A percentile compares a stretch with the other conserved stretches of the same genome.
Conservation (phyloP, 179 eudicot species). For the Spergularia azorica region DNA sequence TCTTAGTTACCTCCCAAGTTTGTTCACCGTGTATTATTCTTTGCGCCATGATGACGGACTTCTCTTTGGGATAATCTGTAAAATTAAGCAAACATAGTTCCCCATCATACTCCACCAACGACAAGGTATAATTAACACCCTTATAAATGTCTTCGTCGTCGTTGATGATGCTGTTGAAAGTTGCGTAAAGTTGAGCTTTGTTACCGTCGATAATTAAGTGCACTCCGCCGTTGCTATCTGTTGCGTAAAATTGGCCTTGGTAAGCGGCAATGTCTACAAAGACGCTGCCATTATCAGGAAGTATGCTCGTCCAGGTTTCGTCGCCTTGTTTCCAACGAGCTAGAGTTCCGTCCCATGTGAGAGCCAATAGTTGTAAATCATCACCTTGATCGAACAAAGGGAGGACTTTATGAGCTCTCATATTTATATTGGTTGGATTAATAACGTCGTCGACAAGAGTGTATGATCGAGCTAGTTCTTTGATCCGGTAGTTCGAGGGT, state of each 20-base stretch:
- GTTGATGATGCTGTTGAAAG: too few relatives aligned
- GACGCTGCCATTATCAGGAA: background rate
- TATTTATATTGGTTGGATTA: too few relatives aligned
- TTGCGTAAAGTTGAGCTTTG: too few relatives aligned
- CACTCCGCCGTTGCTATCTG: background rate
- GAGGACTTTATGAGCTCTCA: background rate
- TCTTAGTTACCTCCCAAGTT: too few relatives aligned
- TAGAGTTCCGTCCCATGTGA: background rate
- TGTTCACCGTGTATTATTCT: too few relatives aligned
- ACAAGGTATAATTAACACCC: too few relatives aligned
- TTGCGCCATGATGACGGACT: too few relatives aligned
- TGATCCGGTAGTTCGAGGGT: background rate
- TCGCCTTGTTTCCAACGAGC: background rate
- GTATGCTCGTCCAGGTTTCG: background rate
- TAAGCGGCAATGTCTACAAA: background rate
- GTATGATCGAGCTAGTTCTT: background rate
- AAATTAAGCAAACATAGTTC: too few relatives aligned
- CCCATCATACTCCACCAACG: too few relatives aligned
- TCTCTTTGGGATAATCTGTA: too few relatives aligned
- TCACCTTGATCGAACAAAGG: background rate
- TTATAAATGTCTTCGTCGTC: too few relatives aligned
- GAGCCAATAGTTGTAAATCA: background rate
- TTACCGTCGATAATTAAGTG: too few relatives aligned
- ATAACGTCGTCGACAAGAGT: background rate
- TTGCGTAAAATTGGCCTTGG: background rate